Percentiles rank a stretch among this genome's conserved stretches.
phyloP scores from a whole-genome alignment of 2,329 filamentous ascomycete genomes.

The Xylaria sp. region DNA sequence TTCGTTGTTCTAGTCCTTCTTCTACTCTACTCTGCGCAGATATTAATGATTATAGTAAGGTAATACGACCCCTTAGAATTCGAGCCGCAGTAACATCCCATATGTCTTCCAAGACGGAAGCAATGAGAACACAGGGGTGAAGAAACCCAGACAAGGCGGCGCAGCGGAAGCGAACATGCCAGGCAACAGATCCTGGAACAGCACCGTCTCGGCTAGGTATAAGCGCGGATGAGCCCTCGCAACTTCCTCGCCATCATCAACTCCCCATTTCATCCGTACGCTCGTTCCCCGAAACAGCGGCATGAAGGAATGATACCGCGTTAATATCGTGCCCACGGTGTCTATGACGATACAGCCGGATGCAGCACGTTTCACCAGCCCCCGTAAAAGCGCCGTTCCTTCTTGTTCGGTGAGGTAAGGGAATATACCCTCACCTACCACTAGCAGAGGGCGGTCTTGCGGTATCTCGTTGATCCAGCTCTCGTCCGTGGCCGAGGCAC shows the following conservation, averaged over 20 bases:
- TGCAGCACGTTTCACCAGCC: slow-evolving; percentile 13
- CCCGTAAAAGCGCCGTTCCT: slow-evolving; percentile 26
- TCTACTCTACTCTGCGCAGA: background rate
- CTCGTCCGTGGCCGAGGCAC: slow-evolving; percentile 28
- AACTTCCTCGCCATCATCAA: slow-evolving; percentile 24
- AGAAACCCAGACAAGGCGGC: slow-evolving; percentile 16
- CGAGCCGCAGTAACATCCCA: slow-evolving; percentile 20
- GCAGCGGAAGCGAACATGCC: slow-evolving; percentile 17
- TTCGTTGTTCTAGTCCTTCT: background rate
- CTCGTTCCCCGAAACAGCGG: slow-evolving; percentile 20
- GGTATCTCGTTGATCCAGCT: slow-evolving; percentile 31
- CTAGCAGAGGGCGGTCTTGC: slow-evolving; percentile 27
- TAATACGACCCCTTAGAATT: slow-evolving; percentile 4
- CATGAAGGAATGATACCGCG: slow-evolving; percentile 13
- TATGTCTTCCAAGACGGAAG: slow-evolving; percentile 24
- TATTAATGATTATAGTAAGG: background rate
- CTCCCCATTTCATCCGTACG: slow-evolving; percentile 23
- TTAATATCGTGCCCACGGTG: slow-evolving; percentile 19
- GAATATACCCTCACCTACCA: slow-evolving; percentile 36
- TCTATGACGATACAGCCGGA: slow-evolving; percentile 22
- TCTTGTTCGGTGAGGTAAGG: slow-evolving; percentile 31
- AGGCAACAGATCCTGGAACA: slow-evolving; percentile 19
- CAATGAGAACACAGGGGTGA: slow-evolving; percentile 23
- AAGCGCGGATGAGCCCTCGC: slow-evolving; percentile 13
- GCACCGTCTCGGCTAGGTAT: slow-evolving; percentile 11